Evolutionary conservation across 306 rosid species (phyloP).

Genomic region (Medicago arabica): DNA sequence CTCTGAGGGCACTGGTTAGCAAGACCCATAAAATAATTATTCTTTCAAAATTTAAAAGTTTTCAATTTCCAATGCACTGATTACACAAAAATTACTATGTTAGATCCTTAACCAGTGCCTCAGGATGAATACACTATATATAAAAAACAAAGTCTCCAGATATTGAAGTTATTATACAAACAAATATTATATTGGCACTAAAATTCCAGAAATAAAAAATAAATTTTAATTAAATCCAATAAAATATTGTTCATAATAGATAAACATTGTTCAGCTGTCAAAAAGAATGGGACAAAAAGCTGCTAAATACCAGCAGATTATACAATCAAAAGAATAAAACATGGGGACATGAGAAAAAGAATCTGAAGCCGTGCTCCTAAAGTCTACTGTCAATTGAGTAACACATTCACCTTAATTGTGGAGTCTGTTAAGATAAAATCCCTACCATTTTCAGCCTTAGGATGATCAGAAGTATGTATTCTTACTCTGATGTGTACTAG

Average conservation of each 20-base stretch:
- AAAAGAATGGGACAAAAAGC: not conserved
- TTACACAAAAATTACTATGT: too few species aligned
- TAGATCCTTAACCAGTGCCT: too few species aligned
- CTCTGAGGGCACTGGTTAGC: too few species aligned
- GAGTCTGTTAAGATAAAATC: constrained; percentile 71
- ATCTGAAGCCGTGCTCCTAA: not conserved
- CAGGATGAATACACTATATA: not conserved
- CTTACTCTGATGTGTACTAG: constrained; percentile 74
- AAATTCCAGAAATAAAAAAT: not conserved
- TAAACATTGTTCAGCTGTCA: not conserved
- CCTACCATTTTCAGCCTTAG: constrained; percentile 72
- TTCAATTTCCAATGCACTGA: too few species aligned
- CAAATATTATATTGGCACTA: not conserved
- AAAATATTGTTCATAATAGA: not conserved
- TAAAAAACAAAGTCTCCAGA: not conserved
- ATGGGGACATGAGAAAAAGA: not conserved
- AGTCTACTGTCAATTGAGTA: constrained; percentile 48
- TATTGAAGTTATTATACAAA: too few species aligned
- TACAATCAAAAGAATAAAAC: constrained; percentile 22
- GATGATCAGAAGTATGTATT: constrained; percentile 63
- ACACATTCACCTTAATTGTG: constrained; percentile 61
- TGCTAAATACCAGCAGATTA: not conserved
- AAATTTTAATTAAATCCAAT: not conserved
- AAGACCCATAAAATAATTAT: too few species aligned
- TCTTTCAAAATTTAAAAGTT: too few species aligned